These are phyloP conservation scores for Tylopilus vinaceipallidus DNA, from an alignment of 768 basidiomycete genomes.

Conservation along the genomic window DNA sequence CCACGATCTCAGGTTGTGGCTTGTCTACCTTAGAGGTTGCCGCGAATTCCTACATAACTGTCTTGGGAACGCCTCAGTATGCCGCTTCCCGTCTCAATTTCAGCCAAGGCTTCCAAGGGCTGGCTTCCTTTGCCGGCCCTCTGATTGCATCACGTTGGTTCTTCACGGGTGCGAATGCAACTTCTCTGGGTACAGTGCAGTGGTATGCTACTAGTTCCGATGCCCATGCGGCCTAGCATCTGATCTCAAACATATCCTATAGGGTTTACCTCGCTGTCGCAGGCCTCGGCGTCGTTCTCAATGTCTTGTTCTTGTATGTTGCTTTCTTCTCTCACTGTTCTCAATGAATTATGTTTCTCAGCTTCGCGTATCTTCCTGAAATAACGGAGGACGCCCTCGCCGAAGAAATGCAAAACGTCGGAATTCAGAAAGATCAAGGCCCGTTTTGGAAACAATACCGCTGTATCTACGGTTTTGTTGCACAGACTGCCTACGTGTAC, in stretches of 20 bases:
- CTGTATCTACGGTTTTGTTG: slow-evolving; percentile 70
- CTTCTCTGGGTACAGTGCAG: slow-evolving; percentile 63
- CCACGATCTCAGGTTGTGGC: slow-evolving; percentile 48
- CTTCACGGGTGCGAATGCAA: slow-evolving; percentile 63
- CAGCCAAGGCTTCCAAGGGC: slow-evolving; percentile 76
- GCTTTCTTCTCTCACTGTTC: not conserved
- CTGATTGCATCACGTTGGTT: slow-evolving; percentile 76
- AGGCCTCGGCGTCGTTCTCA: slow-evolving; percentile 59
- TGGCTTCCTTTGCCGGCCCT: slow-evolving; percentile 71
- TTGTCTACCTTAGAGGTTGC: slow-evolving; percentile 67
- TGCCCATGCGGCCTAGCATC: not conserved
- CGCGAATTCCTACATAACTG: slow-evolving; percentile 78
- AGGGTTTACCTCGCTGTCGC: slow-evolving; percentile 69
- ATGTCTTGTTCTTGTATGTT: slow-evolving; percentile 61
- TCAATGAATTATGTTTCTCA: slow-evolving; percentile 18
- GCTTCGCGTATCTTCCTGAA: slow-evolving; percentile 67
- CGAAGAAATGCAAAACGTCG: slow-evolving; percentile 44
- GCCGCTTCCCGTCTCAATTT: slow-evolving; percentile 77
- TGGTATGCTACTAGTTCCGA: slow-evolving; percentile 37
- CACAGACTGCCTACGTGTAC: slow-evolving; percentile 66
- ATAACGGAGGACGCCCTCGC: slow-evolving; percentile 66
- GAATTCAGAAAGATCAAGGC: slow-evolving; percentile 41
- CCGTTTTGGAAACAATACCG: slow-evolving; percentile 70
- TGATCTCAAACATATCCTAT: slow-evolving; percentile 1
- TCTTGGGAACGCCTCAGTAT: slow-evolving; percentile 64